Evolutionary conservation across 768 basidiomycete species (phyloP), one percentile per base, ranked within the genome.

Genomic region (Crucibulum laeve): DNA sequence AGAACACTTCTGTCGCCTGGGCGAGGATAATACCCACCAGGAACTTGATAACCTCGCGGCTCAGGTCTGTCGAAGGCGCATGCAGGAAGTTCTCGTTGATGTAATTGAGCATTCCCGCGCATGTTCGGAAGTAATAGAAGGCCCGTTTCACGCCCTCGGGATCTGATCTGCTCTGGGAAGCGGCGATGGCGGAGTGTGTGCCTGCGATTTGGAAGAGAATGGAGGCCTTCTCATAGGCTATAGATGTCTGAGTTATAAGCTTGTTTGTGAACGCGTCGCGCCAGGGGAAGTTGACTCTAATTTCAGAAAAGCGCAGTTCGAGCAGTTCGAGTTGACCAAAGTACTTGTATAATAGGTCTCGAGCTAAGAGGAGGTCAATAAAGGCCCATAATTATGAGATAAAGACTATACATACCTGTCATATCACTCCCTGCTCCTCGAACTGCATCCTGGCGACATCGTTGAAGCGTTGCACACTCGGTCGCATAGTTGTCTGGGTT

Each of bases 31-130:
- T 47, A n/a, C 80, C 79, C 1, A 92, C 82, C 28, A 96, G 72
- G 53, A 95, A 90, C 63, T 95, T 94, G 73, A 99, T 77, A 43
- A 98, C 91, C 47, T 98, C 95, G 15, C 91, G 77, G 55, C 85
- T 87, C 35, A 98, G 79, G 66, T 98, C 96, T 1, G 91, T 96
- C 17, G 89, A 92, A 0, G 96, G 96, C 0, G 95, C 96, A 55
- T 99, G 96, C 0, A 99, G 71, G 63, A 99, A 99, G 76, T 99
- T 97, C 64, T 99, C 96, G 68, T 98, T 97, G 71, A 99, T 93
- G 62, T 98, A 99, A 4, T 84, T 91, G 57, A 97, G 80, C 91
- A 99, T 96, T 15, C 96, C 96, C 2, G 94, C 91, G 32, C 88
- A 84, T 8, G 87, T 82, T 14, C 87, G 74, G 55, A 91, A 89